A percentile compares a stretch with the other conserved stretches of the same genome.
phyloP scores from a whole-genome alignment of 352 stramenopile genomes.

The Pythium monospermum region DNA sequence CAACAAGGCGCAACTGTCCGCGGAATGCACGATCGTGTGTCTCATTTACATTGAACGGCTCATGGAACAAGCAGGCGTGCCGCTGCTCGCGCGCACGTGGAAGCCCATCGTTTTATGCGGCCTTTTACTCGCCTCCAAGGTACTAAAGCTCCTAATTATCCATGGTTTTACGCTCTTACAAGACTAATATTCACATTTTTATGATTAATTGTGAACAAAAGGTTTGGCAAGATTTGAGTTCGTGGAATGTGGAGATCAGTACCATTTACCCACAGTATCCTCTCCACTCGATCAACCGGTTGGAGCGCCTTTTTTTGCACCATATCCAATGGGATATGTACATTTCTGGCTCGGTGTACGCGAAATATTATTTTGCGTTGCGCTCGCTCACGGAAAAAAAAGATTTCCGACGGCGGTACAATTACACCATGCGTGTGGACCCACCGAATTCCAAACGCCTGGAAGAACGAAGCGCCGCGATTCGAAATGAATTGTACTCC shows the following conservation, averaged over 20 bases:
- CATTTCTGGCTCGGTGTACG: conserved; percentile 93
- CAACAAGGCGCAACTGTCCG: conserved; percentile 94
- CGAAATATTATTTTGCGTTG: conserved; percentile 99
- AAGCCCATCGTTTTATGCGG: conserved; percentile 97
- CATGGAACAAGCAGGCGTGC: conserved; percentile 96
- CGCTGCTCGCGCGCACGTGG: conserved; percentile 94
- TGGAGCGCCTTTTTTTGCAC: conserved; percentile 96
- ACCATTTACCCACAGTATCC: conserved; percentile 98
- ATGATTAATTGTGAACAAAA: no score
- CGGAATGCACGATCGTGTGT: conserved; percentile 98
- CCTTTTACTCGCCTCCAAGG: conserved; percentile 97
- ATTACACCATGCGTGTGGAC: conserved; percentile 86
- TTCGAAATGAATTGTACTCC: conserved; percentile 80
- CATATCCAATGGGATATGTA: conserved; percentile 99
- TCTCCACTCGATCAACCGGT: conserved; percentile 95
- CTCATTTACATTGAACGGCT: conserved; percentile 99
- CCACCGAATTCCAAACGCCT: conserved; percentile 82
- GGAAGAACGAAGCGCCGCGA: conserved; percentile 77
- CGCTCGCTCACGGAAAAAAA: conserved; percentile 89
- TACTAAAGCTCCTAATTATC: conserved; percentile 10
- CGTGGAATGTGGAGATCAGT: conserved; percentile 98
- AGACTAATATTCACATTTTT: no score
- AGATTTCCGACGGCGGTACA: conserved; percentile 87
- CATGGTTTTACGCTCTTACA: no score
- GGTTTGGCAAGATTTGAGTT: conserved; percentile 98